These are phyloP conservation scores for Penicillium sp. DNA, from an alignment of 2,329 filamentous ascomycete species.

Conservation along the genomic window DNA sequence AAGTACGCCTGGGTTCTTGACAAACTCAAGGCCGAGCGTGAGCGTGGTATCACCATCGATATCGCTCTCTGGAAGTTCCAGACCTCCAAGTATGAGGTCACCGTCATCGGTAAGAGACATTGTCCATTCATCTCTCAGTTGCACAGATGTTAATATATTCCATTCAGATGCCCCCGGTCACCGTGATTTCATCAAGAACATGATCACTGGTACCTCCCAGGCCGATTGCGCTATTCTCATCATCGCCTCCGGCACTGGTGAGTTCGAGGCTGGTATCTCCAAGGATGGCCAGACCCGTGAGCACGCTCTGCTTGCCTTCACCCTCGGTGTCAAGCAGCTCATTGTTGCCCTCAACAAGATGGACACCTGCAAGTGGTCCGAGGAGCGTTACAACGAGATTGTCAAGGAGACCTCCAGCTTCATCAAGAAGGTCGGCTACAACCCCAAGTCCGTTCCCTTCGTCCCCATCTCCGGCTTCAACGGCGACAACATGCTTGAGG, in stretches of 20 bases:
- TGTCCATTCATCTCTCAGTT: background rate
- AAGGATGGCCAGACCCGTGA: slow-evolving; percentile 99
- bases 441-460: slow-evolving; percentile 98
- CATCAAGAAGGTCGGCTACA: slow-evolving; percentile 99
- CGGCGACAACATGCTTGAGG: slow-evolving; percentile 98
- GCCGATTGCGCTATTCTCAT: slow-evolving; percentile 99
- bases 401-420: slow-evolving; percentile 99
- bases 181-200: slow-evolving; percentile 99
- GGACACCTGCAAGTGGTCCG: slow-evolving; percentile 98
- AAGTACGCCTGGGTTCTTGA: slow-evolving; percentile 99
- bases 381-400: slow-evolving; percentile 96
- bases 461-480: slow-evolving; percentile 99
- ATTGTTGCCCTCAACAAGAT: slow-evolving; percentile 99
- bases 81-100: slow-evolving; percentile 96
- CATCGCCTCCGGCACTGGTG: slow-evolving; percentile 99
- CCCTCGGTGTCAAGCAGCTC: slow-evolving; percentile 99
- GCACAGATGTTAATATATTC: slow-evolving; percentile 10
- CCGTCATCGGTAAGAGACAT: slow-evolving; percentile 78
- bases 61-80: slow-evolving; percentile 99
- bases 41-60: slow-evolving; percentile 99
- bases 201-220: slow-evolving; percentile 99
- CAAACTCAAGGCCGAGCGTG: slow-evolving; percentile 99
- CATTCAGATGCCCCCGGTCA: slow-evolving; percentile 86
- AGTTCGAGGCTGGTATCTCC: slow-evolving; percentile 99
- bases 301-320: slow-evolving; percentile 99